Evolutionary conservation across 2,329 filamentous ascomycete genomes (phyloP).

Genomic region (Aspergillus luchuensis): DNA sequence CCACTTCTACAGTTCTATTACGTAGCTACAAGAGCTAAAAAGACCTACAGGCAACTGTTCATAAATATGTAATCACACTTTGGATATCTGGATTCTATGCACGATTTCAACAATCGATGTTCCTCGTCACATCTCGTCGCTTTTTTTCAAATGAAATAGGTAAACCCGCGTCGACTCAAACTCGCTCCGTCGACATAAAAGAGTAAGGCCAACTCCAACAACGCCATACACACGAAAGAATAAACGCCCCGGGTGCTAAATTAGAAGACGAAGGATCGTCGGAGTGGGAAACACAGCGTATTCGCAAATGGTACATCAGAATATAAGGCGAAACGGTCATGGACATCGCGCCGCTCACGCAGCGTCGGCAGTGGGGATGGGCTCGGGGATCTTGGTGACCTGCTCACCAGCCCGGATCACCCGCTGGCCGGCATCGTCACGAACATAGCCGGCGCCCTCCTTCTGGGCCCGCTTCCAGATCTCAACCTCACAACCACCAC

Average conservation of each 20-base stretch:
- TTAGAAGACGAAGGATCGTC: constrained; percentile 12
- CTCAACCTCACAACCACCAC: constrained; percentile 84
- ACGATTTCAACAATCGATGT: constrained; percentile 2
- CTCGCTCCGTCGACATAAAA: constrained; percentile 1
- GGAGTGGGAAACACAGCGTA: constrained; percentile 11
- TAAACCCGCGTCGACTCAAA: constrained; percentile 3
- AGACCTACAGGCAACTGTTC: not conserved
- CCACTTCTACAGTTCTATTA: not conserved
- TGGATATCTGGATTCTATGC: constrained; percentile 7
- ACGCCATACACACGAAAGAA: constrained; percentile 14
- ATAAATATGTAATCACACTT: not conserved
- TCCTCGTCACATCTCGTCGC: constrained; percentile 5
- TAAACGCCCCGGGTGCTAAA: constrained; percentile 32
- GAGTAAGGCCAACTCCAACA: constrained; percentile 15
- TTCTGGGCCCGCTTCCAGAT: constrained; percentile 87
- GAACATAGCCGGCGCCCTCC: constrained; percentile 75
- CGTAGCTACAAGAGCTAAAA: too few species aligned
- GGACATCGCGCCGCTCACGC: constrained; percentile 49
- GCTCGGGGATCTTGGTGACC: constrained; percentile 78
- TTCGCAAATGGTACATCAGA: constrained; percentile 14
- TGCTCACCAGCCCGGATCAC: constrained; percentile 85
- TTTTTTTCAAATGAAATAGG: not conserved
- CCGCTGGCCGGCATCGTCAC: constrained; percentile 76
- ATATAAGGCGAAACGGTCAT: constrained; percentile 8
- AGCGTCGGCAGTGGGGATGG: constrained; percentile 79